phyloP scores from a whole-genome alignment of 2,329 filamentous ascomycete genomes.

The Aspergillus ochraceus region DNA sequence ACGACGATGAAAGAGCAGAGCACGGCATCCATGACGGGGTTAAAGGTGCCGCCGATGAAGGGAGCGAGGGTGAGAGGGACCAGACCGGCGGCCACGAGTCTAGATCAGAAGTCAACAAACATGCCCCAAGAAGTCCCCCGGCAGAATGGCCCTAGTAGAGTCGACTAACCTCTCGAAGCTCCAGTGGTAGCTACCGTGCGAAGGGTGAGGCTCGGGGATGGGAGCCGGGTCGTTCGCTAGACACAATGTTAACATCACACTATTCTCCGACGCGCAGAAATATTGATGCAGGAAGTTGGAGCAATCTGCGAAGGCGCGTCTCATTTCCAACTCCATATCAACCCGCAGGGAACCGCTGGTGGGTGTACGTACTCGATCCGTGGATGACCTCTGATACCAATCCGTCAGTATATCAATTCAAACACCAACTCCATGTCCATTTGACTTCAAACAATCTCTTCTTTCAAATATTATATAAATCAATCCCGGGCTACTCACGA shows the following conservation, averaged over 20 bases:
- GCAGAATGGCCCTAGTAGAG: background rate
- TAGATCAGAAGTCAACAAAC: constrained; percentile 33
- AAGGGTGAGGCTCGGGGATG: constrained; percentile 69
- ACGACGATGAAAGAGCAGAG: constrained; percentile 81
- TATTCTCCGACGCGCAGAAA: background rate
- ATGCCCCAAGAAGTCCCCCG: background rate
- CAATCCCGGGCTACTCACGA: constrained; percentile 59
- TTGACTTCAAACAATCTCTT: background rate
- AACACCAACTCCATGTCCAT: background rate
- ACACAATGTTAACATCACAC: constrained; percentile 16
- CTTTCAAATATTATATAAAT: background rate
- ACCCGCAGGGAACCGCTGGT: background rate
- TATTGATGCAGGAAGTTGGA: background rate
- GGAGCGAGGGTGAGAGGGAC: constrained; percentile 86
- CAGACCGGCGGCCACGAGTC: constrained; percentile 74
- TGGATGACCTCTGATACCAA: constrained; percentile 64
- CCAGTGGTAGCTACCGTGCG: constrained; percentile 98
- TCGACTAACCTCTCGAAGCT: constrained; percentile 74
- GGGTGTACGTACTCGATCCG: constrained; percentile 64
- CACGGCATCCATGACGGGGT: constrained; percentile 82
- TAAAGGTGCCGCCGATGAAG: constrained; percentile 87
- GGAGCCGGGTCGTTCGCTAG: constrained; percentile 82
- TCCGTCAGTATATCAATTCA: constrained; percentile 44
- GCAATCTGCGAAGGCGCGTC: background rate
- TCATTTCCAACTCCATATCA: background rate